A percentile compares a stretch with the other conserved stretches of the same genome.
phyloP scores from a whole-genome alignment of 495 filamentous ascomycete species.

The Daldinia decipiens region DNA sequence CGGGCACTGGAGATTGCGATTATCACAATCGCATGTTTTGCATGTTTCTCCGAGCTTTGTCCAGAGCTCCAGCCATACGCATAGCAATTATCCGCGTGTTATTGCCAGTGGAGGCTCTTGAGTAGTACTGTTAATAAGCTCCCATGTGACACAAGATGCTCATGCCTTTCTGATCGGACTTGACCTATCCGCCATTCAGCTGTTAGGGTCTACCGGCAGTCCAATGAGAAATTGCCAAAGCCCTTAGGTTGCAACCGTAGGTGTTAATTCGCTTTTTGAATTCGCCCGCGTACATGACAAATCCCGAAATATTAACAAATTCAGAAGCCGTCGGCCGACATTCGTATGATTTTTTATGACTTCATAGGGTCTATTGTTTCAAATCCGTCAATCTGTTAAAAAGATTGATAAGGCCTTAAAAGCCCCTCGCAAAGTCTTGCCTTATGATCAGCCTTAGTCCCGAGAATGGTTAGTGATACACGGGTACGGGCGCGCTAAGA shows the following conservation, averaged over 20 bases:
- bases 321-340: constrained; percentile 38
- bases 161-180: constrained; percentile 21
- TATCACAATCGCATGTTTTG: constrained; percentile 19
- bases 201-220: constrained; percentile 4
- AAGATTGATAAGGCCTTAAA: constrained; percentile 16
- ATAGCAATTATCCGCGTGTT: constrained; percentile 39
- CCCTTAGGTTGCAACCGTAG: constrained; percentile 35
- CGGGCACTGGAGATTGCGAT: not conserved
- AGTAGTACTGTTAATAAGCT: constrained; percentile 35
- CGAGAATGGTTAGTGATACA: not conserved
- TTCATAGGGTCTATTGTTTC: constrained; percentile 25
- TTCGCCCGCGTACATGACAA: constrained; percentile 34
- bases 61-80: constrained; percentile 18
- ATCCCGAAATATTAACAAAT: constrained; percentile 35
- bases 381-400: not conserved
- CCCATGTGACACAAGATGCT: constrained; percentile 37
- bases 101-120: constrained; percentile 30
- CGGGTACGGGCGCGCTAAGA: constrained; percentile 9
- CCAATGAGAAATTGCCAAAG: constrained; percentile 24
- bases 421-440: constrained; percentile 39
- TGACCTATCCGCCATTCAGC: constrained; percentile 20
- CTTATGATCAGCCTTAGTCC: constrained; percentile 10
- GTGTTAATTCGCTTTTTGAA: constrained; percentile 44
- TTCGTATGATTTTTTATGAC: constrained; percentile 40
- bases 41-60: constrained; percentile 39